Base-by-base conservation (phyloP, 1,139 yeast genomes). In the Geotrichum macrosporum region DNA sequence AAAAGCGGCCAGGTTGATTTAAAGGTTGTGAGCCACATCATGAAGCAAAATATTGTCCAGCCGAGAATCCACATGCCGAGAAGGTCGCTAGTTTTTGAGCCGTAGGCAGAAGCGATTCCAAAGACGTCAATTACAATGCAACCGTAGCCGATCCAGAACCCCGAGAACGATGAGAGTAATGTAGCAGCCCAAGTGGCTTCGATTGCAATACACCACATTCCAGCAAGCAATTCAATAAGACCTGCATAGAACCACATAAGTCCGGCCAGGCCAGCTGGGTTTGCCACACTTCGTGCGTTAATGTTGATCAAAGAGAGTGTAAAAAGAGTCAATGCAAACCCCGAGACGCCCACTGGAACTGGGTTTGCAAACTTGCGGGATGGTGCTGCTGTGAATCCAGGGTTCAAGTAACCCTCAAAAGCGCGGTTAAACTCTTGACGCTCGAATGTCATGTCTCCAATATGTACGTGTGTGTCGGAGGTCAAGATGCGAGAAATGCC, bases 131-230 rank as follows among this genome's bases (percentile, higher is more conserved):
- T 77, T 53, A 77, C 72, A 53, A 88, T 76, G 27, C 92, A 89
- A 53, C 80, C 92, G 55, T 67, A 76, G 36, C 89, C 73, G 65
- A 85, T 73, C 96, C 96, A 88, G 68, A 87, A 88, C 0, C 92
- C 95, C 52, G 94, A 96, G 63, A 63, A 88, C 5, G 94, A 83
- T 15, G 81, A 68, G 50, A 86, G 73, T 2, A 89, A 88, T 43
- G 84, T 77, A 51, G 84, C 94, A 76, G 94, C 95, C 71, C 85
- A 86, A 46, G 94, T 80, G 69, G 84, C 84, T 58, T 85, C 92
- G 29, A 63, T 46, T 2, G 58, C 62, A 65, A 81, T 74, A 61
- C 80, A 86, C 75, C 82, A 81, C 80, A 81, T 76, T 45, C 86
- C 87, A 31, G 94, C 92, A 19, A 73, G 59, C 69, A 73, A 66